These are phyloP conservation scores for Colletotrichum sp. DNA, from an alignment of 2,329 filamentous ascomycete genomes.

Conservation along the genomic window DNA sequence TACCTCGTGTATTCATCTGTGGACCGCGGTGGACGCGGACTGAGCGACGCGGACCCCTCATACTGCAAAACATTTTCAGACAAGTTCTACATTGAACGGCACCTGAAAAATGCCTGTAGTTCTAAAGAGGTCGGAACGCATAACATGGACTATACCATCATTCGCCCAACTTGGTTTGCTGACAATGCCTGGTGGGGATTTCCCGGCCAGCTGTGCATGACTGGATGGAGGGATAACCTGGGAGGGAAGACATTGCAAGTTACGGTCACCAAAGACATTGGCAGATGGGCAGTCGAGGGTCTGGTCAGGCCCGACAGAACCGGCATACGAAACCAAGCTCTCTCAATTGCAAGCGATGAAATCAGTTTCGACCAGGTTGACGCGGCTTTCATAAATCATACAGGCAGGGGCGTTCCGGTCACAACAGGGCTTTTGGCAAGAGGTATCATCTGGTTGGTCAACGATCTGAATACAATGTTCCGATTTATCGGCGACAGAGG, in stretches of 20 bases:
- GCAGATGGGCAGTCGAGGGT: constrained; percentile 26
- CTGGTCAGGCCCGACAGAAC: constrained; percentile 22
- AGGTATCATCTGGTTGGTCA: background rate
- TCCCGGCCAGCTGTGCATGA: constrained; percentile 29
- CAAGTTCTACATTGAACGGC: background rate
- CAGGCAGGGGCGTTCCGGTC: background rate
- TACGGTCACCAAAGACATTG: constrained; percentile 28
- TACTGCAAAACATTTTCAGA: background rate
- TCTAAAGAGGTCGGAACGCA: background rate
- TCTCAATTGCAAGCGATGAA: constrained; percentile 29
- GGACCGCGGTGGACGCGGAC: constrained; percentile 66
- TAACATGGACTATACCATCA: constrained; percentile 32
- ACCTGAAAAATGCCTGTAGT: background rate
- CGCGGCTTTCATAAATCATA: background rate
- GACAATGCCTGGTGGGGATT: constrained; percentile 30
- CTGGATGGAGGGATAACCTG: constrained; percentile 30
- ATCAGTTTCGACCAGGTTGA: constrained; percentile 26
- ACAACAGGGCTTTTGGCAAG: background rate
- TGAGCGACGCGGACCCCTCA: constrained; percentile 43
- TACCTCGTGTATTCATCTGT: constrained; percentile 69
- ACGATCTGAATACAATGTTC: background rate
- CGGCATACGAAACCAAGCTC: constrained; percentile 25
- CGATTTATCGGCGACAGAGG: background rate
- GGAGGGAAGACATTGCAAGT: constrained; percentile 29
- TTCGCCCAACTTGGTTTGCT: constrained; percentile 32